Base-by-base conservation (phyloP, 2,329 filamentous ascomycete species). In the Akanthomyces muscarius region DNA sequence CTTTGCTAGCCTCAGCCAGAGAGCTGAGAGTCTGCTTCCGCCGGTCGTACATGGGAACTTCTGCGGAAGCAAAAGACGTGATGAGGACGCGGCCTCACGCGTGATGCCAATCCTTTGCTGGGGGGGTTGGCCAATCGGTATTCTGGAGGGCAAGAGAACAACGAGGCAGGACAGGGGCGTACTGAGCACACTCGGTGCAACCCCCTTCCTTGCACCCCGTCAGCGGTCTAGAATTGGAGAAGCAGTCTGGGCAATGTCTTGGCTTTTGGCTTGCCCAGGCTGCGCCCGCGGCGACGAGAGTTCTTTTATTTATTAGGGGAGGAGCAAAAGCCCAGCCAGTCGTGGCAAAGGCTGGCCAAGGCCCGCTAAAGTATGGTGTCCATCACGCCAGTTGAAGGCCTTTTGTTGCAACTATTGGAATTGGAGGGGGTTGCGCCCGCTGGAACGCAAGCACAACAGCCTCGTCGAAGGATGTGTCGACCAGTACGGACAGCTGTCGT, bases 181-280 rank as follows among this genome's bases (percentile, higher is more conserved):
- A 18, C 30, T 54, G 21, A 21, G 21, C 21, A 21, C 21, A 21
- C 21, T 21, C 21, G n/a, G 52, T 25, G 36, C 21, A 42, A 30
- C 51, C 33, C 7, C 30, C n/a, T n/a, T 33, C 21, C 14, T 21
- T 7, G 1, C 18, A 18, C 16, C 23, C 5, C 36, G 13, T 42
- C 48, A 53, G 59, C 50, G 59, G 59, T 61, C 59, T 61, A 48
- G 59, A 48, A 48, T 54, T 36, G 58, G 21, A 21, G 30, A 47
- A 7, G 8, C 28, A n/a, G 50, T 25, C 59, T 61, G 28, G 59
- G 50, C 59, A 61, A 16, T 54, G 59, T 61, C 59, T 61, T 61
- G 59, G 58, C 58, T 44, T 13, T 4, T 36, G 33, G 38, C 38
- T 41, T 41, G 13, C 33, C 30, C 14, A n/a, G 33, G 51, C 50